Conservation (phyloP, 2,329 filamentous ascomycete species). For the Colletotrichum shisoi region DNA sequence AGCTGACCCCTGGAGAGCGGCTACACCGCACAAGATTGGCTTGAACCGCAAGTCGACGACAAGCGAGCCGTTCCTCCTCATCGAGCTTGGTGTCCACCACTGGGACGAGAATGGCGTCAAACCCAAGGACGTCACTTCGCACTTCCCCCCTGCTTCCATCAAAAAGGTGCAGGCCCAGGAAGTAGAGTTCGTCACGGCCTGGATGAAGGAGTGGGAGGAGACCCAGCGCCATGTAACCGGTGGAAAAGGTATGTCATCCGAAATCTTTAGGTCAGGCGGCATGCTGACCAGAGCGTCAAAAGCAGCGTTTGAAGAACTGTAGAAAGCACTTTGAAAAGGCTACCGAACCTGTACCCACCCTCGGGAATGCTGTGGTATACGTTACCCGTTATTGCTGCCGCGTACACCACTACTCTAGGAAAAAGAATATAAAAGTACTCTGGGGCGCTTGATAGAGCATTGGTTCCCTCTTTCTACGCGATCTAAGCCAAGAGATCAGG, state of each 20-base stretch:
- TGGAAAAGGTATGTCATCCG: background rate
- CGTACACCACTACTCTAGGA: no score
- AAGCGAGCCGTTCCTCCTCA: conserved; percentile 75
- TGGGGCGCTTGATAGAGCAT: background rate
- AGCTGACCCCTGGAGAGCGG: conserved; percentile 80
- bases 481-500: no score
- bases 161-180: conserved; percentile 66
- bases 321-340: background rate
- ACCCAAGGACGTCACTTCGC: conserved; percentile 64
- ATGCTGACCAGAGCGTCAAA: conserved; percentile 4
- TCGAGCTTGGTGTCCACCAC: conserved; percentile 78
- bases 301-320: conserved; percentile 12
- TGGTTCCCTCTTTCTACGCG: no score
- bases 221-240: background rate
- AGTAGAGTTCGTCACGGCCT: conserved; percentile 69
- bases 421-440: no score
- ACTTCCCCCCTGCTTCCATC: conserved; percentile 67
- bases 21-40: conserved; percentile 73
- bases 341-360: no score
- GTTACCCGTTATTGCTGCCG: no score
- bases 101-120: conserved; percentile 80
- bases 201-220: conserved; percentile 68
- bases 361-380: background rate
- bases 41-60: conserved; percentile 66
- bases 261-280: background rate